phyloP scores from a whole-genome alignment of 192 early-diverging fungal genomes.

The Coemansia sp. region DNA sequence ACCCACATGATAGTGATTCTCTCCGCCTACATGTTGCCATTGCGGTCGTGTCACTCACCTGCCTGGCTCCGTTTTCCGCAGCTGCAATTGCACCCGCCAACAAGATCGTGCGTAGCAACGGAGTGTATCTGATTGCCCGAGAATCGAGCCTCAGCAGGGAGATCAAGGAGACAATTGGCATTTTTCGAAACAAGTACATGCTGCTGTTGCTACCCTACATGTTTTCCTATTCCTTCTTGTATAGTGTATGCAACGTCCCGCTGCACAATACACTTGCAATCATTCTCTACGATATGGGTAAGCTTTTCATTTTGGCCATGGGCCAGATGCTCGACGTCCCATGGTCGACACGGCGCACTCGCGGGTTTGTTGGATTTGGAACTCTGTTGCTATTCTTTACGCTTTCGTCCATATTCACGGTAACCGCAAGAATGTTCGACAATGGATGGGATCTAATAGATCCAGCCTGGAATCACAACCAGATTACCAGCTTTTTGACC shows the following conservation, averaged over 20 bases:
- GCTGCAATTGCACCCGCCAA: slow-evolving; percentile 30
- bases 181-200: slow-evolving; percentile 25
- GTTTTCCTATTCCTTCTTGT: slow-evolving; percentile 37
- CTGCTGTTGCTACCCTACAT: slow-evolving; percentile 26
- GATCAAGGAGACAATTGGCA: slow-evolving; percentile 13
- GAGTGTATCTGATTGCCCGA: slow-evolving; percentile 38
- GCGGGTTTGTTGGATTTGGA: slow-evolving; percentile 18
- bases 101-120: slow-evolving; percentile 38
- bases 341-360: slow-evolving; percentile 27
- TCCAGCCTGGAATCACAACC: slow-evolving; percentile 2
- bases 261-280: slow-evolving; percentile 26
- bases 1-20: slow-evolving; percentile 9
- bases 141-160: slow-evolving; percentile 21
- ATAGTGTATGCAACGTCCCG: slow-evolving; percentile 26
- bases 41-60: slow-evolving; percentile 15
- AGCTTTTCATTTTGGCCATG: slow-evolving; percentile 29
- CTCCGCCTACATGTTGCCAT: slow-evolving; percentile 18
- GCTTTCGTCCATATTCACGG: slow-evolving; percentile 14
- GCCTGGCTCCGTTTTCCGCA: slow-evolving; percentile 28
- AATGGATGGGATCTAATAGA: slow-evolving; percentile 16
- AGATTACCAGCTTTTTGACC: slow-evolving; percentile 16
- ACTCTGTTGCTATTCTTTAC: slow-evolving; percentile 13
- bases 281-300: slow-evolving; percentile 36
- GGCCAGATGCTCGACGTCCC: slow-evolving; percentile 38
- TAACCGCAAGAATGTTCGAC: slow-evolving; percentile 4